Evolutionary conservation across 163 green algal genomes (phyloP), one percentile per base, ranked within the genome.

Genomic region (Prototheca cutis): DNA sequence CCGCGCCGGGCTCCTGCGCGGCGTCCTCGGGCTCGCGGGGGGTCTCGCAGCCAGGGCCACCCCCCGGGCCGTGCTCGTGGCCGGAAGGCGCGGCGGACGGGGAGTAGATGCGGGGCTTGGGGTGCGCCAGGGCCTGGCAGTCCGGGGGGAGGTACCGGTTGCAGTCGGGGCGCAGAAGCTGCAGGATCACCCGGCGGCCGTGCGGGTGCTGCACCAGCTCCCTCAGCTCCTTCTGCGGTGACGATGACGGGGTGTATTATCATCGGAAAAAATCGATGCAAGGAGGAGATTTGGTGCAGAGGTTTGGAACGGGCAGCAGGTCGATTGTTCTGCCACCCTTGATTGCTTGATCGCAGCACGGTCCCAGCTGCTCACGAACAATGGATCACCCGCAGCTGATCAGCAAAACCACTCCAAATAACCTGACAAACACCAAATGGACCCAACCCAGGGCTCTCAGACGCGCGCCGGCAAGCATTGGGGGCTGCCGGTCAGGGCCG

Each of bases 101-200:
- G 18, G 55, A 66, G 21, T 57, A 29, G 21, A 67, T 58, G 32
- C 72, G 48, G 69, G 67, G 25, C 54, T 40, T 23, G 61, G 82
- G 84, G 30, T 84, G 65, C 29, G 89, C 51, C n/a, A 90, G 58
- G 40, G 80, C 65, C 45, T 67, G 40, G 1, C 83, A 55, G 19
- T 78, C 52, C 2, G 78, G 70, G 4, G 87, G 77, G n/a, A 90
- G 56, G 70, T 91, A 89, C 48, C 77, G 78, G 3, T 58, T 42
- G 56, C 63, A 67, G 64, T 68, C 56, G 28, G 87, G 85, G 10
- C 76, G 61, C 52, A 95, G 68, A 57, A 95, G 69, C 72, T 90
- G 77, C 58, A 93, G 59, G 33, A 94, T 40, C 25, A 94, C 65
- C 2, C 79, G 71, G 25, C 70, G 59, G 1, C 53, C 81, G 59